Conservation (phyloP, 1,284 basidiomycete species). For the Fomitiporia mediterranea region DNA sequence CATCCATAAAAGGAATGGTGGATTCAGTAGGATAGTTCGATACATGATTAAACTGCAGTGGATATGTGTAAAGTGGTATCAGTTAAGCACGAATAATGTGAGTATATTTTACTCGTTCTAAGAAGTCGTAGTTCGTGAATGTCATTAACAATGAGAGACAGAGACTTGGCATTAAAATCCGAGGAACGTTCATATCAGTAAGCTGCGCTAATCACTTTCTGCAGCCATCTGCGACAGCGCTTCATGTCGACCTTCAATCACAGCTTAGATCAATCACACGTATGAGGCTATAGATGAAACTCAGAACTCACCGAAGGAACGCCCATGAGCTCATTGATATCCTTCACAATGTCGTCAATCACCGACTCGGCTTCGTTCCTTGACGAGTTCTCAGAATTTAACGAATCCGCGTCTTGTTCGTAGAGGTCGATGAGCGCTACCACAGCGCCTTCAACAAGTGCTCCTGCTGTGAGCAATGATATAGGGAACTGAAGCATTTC, state of each 20-base stretch:
- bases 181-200: not conserved
- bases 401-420: slow-evolving; percentile 31
- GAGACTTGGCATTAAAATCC: not conserved
- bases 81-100: too few relatives aligned
- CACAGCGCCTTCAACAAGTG: slow-evolving; percentile 41
- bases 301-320: slow-evolving; percentile 39
- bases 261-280: too few relatives aligned
- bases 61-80: too few relatives aligned
- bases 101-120: too few relatives aligned
- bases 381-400: slow-evolving; percentile 23
- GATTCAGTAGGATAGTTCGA: too few relatives aligned
- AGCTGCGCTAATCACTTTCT: not conserved
- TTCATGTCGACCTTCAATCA: slow-evolving; percentile 11
- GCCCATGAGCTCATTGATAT: slow-evolving; percentile 40
- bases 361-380: slow-evolving; percentile 18
- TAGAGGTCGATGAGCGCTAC: slow-evolving; percentile 35
- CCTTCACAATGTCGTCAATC: slow-evolving; percentile 38
- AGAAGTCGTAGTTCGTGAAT: too few relatives aligned
- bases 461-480: slow-evolving; percentile 46
- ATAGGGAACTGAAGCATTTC: slow-evolving; percentile 48
- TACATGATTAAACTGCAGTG: too few relatives aligned
- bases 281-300: not conserved
- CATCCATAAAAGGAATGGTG: too few relatives aligned
- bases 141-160: not conserved
- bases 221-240: slow-evolving; percentile 12